Base-by-base conservation (phyloP, 108 stramenopile species). In the Mayamaea pseudoterrestris region DNA sequence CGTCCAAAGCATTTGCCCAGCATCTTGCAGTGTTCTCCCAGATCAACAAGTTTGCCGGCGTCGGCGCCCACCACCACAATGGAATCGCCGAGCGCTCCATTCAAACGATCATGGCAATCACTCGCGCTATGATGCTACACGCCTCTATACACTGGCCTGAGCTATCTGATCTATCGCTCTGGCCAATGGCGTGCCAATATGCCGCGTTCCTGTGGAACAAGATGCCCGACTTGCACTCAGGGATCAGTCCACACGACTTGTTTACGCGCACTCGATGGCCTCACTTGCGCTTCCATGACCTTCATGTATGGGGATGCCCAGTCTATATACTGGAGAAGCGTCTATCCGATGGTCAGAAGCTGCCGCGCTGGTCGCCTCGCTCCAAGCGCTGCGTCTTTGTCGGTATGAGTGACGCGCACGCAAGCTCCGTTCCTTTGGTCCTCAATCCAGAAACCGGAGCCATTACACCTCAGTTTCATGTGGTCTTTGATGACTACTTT, bases 271-370 rank as follows among this genome's bases (percentile, higher is more conserved):
- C 56, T 25, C 35, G 47, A 0, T 58, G 44, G 51, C 47, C 58
- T 8, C 41, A 48, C 9, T 5, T 6, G 16, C 1, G 39, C 13
- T 30, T 60, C 35, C 31, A 32, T 13, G 1, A 55, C 29, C 26
- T 16, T 20, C 63, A 65, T 50, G 66, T 63, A 0, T 68, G 55
- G 56, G 66, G 66, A 1, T 68, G 66, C 24, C 65, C 65, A 9
- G 35, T 45, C 4, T 67, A 50, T 22, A 47, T 67, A 0, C 24
- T 65, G 31, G 60, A 68, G 29, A 53, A 53, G 0, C 41, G n/a
- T 5, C 36, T 69, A 13, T 14, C 35, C 11, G 62, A 59, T 45
- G 58, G 58, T 0, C 47, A 64, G 17, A 69, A 63, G 41, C 28
- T 69, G 26, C 62, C 62, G 0, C 44, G 53, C 13, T 69, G 43